Base-by-base conservation (phyloP, 1,284 basidiomycete genomes). In the Pseudozyma tsukubaensis region DNA sequence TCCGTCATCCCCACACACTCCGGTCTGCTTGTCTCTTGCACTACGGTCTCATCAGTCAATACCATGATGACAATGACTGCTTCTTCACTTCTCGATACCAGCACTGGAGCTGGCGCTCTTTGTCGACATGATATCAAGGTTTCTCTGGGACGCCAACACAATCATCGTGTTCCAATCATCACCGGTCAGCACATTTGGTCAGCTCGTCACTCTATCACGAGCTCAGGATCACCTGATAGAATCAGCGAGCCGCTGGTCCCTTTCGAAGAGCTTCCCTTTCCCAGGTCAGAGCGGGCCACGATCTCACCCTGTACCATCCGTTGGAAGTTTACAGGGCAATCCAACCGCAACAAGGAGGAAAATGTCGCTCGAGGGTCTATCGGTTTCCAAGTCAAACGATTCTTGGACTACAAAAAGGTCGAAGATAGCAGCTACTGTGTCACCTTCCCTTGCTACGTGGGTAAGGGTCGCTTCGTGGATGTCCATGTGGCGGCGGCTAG, bases 231-330 rank as follows among this genome's bases (percentile, higher is more conserved):
- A n/a, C n/a, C n/a, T n/a, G n/a, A n/a, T n/a, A n/a, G n/a, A n/a
- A n/a, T 21, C 19, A 4, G 18, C 40, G 40, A 5, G 6, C 29
- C 45, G 12, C 12, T 39, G 35, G 50, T 50, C 18, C 50, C 50
- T 16, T 50, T n/a, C 19, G 19, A 50, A 14, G 50, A 50, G 6
- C 36, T 50, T 6, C 50, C 50, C 10, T 39, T 50, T 14, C 36
- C 50, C 11, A 39, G 32, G 10, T 50, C 50, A 4, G 50, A 50
- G 11, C 12, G 37, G 2, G 36, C 50, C 34, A 34, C 21, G 13
- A 4, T 50, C 12, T 7, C 36, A 24, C 36, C 50, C 16, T 39
- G 50, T 21, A 50, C 21, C 0, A 14, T 50, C 19, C 4, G 36
- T 8, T 50, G 50, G 50, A 35, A 50, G 16, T 50, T 50, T 19